These are phyloP conservation scores for Pythium diclinum DNA, from an alignment of 352 stramenopile genomes.

Conservation along the genomic window DNA sequence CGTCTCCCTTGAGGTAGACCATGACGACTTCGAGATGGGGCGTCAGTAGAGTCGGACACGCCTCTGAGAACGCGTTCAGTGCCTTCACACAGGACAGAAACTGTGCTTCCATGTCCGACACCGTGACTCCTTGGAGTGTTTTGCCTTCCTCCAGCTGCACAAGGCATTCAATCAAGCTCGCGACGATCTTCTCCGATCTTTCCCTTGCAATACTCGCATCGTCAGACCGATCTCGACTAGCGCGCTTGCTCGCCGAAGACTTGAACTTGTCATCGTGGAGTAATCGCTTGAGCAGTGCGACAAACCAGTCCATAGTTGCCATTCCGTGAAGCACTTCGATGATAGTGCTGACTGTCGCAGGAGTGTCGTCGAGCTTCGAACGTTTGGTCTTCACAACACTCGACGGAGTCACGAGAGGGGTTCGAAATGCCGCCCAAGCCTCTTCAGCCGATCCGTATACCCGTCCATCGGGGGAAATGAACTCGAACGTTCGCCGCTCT, in stretches of 20 bases:
- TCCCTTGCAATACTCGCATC: constrained; percentile 48
- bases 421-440: constrained; percentile 59
- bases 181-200: constrained; percentile 63
- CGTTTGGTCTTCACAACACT: constrained; percentile 63
- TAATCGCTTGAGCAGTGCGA: constrained; percentile 60
- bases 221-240: constrained; percentile 41
- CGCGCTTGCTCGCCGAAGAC: constrained; percentile 18
- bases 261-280: constrained; percentile 34
- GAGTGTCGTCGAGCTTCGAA: constrained; percentile 60
- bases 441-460: constrained; percentile 47
- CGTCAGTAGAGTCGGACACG: constrained; percentile 50
- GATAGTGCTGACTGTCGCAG: constrained; percentile 60
- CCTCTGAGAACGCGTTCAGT: constrained; percentile 73
- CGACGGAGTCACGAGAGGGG: constrained; percentile 47
- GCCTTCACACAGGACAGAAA: constrained; percentile 77
- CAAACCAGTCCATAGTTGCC: constrained; percentile 69
- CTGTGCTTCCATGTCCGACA: constrained; percentile 49
- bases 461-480: constrained; percentile 58
- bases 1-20: constrained; percentile 67
- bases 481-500: constrained; percentile 26
- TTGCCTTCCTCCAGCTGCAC: constrained; percentile 72
- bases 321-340: constrained; percentile 77
- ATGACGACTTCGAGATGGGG: constrained; percentile 67
- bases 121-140: constrained; percentile 49
- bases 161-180: constrained; percentile 57